Percentiles rank a stretch among this genome's conserved stretches.
phyloP scores from a whole-genome alignment of 164 flowering plant genomes.

The Vitis amurensis region DNA sequence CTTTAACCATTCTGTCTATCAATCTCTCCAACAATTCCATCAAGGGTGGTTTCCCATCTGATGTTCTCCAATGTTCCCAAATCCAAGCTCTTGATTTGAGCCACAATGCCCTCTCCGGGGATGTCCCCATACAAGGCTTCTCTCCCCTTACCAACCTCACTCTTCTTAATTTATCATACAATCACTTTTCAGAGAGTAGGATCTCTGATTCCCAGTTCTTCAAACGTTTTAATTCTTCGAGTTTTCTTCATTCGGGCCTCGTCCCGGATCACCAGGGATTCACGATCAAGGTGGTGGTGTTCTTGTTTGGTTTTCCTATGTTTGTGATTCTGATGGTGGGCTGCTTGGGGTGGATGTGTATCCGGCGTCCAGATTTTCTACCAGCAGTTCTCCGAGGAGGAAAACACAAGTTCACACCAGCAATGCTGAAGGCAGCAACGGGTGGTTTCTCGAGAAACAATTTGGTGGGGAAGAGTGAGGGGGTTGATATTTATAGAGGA shows the following conservation, averaged over 20 bases:
- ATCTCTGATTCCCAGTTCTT: slow-evolving; percentile 42
- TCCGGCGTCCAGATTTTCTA: slow-evolving; percentile 45
- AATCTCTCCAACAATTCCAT: slow-evolving; percentile 52
- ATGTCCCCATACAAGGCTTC: slow-evolving; percentile 39
- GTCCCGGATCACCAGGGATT: slow-evolving; percentile 28
- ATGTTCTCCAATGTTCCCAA: slow-evolving; percentile 48
- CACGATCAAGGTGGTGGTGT: slow-evolving; percentile 28
- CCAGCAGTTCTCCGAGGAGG: slow-evolving; percentile 21
- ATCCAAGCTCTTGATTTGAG: slow-evolving; percentile 58
- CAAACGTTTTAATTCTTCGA: slow-evolving; percentile 38
- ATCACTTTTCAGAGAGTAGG: slow-evolving; percentile 41
- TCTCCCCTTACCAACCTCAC: slow-evolving; percentile 43
- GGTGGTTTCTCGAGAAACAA: slow-evolving; percentile 38
- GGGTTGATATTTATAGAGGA: slow-evolving; percentile 45
- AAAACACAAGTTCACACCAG: slow-evolving; percentile 34
- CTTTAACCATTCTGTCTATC: slow-evolving; percentile 38
- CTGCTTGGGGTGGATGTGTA: slow-evolving; percentile 40
- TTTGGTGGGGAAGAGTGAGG: slow-evolving; percentile 36
- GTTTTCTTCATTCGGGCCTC: slow-evolving; percentile 55
- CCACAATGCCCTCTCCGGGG: slow-evolving; percentile 44
- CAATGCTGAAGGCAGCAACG: slow-evolving; percentile 53
- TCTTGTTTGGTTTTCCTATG: slow-evolving; percentile 39
- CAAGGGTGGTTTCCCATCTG: slow-evolving; percentile 49
- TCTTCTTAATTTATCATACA: slow-evolving; percentile 51
- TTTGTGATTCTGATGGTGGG: slow-evolving; percentile 23